Percentiles rank a stretch among this genome's conserved stretches.
Conservation (phyloP, 2,329 filamentous ascomycete species). For the Microdochium nivale region DNA sequence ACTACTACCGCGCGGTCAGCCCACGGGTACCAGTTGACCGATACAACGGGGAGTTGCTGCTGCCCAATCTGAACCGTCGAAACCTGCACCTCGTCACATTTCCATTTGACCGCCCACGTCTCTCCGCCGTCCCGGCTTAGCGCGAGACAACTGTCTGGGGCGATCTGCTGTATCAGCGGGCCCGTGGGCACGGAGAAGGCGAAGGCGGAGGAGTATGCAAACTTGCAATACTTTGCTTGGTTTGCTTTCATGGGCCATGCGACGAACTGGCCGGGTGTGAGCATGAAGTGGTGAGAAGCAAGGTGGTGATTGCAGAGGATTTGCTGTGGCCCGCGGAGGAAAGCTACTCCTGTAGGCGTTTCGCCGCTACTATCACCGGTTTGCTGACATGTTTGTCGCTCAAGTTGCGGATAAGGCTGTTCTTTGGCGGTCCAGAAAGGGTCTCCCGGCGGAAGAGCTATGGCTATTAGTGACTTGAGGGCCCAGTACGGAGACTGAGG, state of each 20-base stretch:
- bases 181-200: conserved; percentile 34
- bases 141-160: conserved; percentile 20
- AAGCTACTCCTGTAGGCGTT: conserved; percentile 5
- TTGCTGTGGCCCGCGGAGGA: conserved; percentile 23
- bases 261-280: conserved; percentile 29
- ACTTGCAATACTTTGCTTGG: conserved; percentile 37
- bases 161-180: conserved; percentile 21
- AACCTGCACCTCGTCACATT: background rate
- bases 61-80: background rate
- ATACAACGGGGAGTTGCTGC: background rate
- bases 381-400: background rate
- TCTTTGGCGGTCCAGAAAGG: conserved; percentile 37
- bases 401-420: conserved; percentile 17
- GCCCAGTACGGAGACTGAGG: conserved; percentile 47
- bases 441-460: conserved; percentile 24
- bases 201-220: conserved; percentile 39
- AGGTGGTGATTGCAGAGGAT: conserved; percentile 29
- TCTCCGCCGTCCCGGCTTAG: conserved; percentile 21
- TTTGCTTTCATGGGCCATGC: conserved; percentile 27
- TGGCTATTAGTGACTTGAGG: conserved; percentile 37
- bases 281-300: conserved; percentile 29
- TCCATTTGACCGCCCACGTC: conserved; percentile 12
- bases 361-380: conserved; percentile 5
- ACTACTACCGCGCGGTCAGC: background rate
- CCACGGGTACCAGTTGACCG: background rate